phyloP scores from a whole-genome alignment of 257 asterid genomes.

The Orobanche coerulescens region DNA sequence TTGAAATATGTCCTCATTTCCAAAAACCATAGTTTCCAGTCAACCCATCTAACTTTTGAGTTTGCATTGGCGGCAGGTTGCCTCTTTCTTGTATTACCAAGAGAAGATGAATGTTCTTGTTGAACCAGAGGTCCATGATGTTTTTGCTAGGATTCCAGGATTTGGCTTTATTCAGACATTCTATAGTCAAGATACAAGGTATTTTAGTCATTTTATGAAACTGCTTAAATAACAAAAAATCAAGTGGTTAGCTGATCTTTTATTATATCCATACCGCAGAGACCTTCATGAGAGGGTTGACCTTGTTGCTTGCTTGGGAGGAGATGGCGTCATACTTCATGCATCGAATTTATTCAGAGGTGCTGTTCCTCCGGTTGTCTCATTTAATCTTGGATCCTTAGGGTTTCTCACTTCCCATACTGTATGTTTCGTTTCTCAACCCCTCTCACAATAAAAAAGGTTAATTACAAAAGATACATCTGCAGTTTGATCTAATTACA shows the following conservation, averaged over 20 bases:
- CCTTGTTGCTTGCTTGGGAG: conserved; percentile 97
- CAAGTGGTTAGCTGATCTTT: conserved; percentile 23
- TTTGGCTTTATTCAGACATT: conserved; percentile 97
- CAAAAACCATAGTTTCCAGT: conserved; percentile 4
- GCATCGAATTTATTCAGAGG: conserved; percentile 94
- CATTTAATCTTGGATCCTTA: conserved; percentile 96
- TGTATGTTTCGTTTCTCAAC: conserved; percentile 40
- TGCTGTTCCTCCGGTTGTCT: conserved; percentile 97
- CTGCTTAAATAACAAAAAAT: no score
- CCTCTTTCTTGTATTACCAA: conserved; percentile 79
- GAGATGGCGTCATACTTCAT: conserved; percentile 98
- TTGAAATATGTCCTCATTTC: not conserved
- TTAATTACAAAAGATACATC: no score
- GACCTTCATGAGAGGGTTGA: conserved; percentile 97
- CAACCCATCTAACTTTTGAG: conserved; percentile 19
- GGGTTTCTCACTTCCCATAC: conserved; percentile 96
- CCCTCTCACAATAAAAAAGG: no score
- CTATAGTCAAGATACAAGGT: conserved; percentile 98
- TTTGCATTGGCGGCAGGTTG: conserved; percentile 56
- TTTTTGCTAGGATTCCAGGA: conserved; percentile 91
- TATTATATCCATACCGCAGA: conserved; percentile 37
- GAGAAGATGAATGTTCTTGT: conserved; percentile 94
- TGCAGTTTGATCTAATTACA: no score
- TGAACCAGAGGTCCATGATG: conserved; percentile 95
- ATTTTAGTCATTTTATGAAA: conserved; percentile 15